Evolutionary conservation across 768 basidiomycete genomes (phyloP).

Genomic region (Naganishia friedmannii): DNA sequence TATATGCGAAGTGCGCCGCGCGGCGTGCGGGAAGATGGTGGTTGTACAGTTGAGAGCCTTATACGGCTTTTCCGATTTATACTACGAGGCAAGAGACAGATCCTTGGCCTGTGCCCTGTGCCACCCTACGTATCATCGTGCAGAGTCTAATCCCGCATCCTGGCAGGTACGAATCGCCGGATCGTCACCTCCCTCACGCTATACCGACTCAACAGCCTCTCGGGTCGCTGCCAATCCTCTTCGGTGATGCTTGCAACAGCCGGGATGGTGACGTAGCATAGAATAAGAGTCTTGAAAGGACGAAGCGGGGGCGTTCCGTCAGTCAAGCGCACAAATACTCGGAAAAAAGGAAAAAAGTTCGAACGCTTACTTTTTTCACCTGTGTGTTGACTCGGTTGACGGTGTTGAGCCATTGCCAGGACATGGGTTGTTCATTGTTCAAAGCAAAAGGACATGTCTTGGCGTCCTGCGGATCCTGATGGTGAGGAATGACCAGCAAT

Average conservation of each 20-base stretch:
- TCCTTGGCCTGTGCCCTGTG: too few relatives aligned
- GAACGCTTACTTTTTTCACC: conserved; percentile 78
- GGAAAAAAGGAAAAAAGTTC: neutral
- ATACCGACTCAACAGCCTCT: conserved; percentile 67
- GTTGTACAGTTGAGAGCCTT: too few relatives aligned
- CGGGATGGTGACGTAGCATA: conserved; percentile 91
- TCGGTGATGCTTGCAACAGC: conserved; percentile 57
- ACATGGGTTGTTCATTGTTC: conserved; percentile 65
- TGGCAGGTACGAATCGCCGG: conserved; percentile 80
- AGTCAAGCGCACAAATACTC: neutral
- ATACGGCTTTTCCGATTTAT: too few relatives aligned
- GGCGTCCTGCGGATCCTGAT: conserved; percentile 75
- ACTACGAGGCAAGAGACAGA: too few relatives aligned
- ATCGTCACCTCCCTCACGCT: conserved; percentile 79
- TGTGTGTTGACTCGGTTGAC: conserved; percentile 94
- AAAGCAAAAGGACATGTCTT: conserved; percentile 64
- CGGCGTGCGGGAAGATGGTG: too few relatives aligned
- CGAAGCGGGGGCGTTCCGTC: neutral
- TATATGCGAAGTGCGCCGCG: too few relatives aligned
- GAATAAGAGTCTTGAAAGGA: conserved; percentile 70
- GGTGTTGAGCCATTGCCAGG: conserved; percentile 96
- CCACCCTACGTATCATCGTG: too few relatives aligned
- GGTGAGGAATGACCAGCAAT: conserved; percentile 82
- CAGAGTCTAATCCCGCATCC: conserved; percentile 86
- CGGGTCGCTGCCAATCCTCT: conserved; percentile 65